Evolutionary conservation across 2,329 filamentous ascomycete genomes (phyloP), one percentile per base, ranked within the genome.

Genomic region (Pseudogymnoascus sp.): DNA sequence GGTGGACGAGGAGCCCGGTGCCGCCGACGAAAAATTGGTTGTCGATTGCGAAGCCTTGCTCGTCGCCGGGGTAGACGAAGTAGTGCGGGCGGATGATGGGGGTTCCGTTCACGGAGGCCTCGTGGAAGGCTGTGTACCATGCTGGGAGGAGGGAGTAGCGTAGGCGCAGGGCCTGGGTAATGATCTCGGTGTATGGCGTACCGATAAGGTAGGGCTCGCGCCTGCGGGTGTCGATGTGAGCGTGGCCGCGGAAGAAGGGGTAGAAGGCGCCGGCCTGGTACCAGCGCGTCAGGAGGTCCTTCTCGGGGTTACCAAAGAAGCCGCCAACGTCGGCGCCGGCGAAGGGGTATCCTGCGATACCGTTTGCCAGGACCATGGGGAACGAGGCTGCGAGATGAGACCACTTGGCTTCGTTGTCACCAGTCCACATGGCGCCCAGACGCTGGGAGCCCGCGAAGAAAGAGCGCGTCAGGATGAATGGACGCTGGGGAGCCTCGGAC

Each of bases 221-320:
- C 26, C 95, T 89, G 53, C 95, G 91, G 40, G 95, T 90, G 72
- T 99, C 95, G 65, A 98, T 98, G 75, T 99, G 95, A 6, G 95
- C 95, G 74, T 99, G 95, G 1, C 87, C 95, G 66, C 95, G 90
- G 89, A 98, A 96, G 81, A 98, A 99, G 6, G 95, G 95, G 75
- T 98, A 98, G 81, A 96, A 99, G 63, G 91, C 90, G 66, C 95
- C 95, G 35, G 93, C 87, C 76, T 99, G 95, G 77, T 96, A 99
- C 95, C 95, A 99, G 40, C 95, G 87, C 10, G 90, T 90, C 69
- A 96, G 83, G 22, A 99, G 84, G 65, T 99, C 93, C 72, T 93
- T 93, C 70, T 90, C 90, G 0, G 95, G 95, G 76, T 99, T 97
- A 63, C 95, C 93, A 71, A 99, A 99, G 82, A 99, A 99, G 28